Evolutionary conservation across 2,329 filamentous ascomycete species (phyloP).

Genomic region (Epichloe uncinata): DNA sequence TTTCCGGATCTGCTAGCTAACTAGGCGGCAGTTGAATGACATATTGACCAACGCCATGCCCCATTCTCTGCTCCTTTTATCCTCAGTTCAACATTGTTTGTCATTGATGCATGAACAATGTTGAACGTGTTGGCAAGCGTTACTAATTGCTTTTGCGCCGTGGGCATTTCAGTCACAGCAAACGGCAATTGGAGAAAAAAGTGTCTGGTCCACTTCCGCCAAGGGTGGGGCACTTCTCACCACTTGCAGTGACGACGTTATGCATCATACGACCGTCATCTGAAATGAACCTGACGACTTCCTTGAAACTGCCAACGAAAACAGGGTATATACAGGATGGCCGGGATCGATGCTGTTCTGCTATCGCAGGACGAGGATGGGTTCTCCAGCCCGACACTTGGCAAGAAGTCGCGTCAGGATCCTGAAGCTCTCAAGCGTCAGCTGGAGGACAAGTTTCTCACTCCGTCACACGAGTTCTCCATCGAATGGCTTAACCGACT

Average conservation of each 20-base stretch:
- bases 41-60: too few relatives aligned
- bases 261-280: neutral
- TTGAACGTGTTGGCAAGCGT: too few relatives aligned
- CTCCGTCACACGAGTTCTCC: constrained; percentile 67
- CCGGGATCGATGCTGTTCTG: constrained; percentile 23
- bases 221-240: neutral
- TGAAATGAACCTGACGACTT: neutral
- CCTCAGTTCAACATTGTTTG: too few relatives aligned
- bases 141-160: too few relatives aligned
- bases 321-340: constrained; percentile 12
- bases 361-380: constrained; percentile 13
- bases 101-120: too few relatives aligned
- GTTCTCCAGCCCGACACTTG: neutral
- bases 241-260: neutral
- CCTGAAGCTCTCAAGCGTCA: constrained; percentile 52
- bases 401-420: constrained; percentile 22
- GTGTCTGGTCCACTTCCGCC: neutral
- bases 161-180: too few relatives aligned
- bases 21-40: too few relatives aligned
- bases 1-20: too few relatives aligned
- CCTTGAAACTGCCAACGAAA: neutral
- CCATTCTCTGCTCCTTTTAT: too few relatives aligned
- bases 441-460: constrained; percentile 66
- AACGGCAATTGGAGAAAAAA: too few relatives aligned
- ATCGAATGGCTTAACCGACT: constrained; percentile 76